A percentile compares a stretch with the other conserved stretches of the same genome.
Conservation (phyloP, 495 filamentous ascomycete genomes). For the Penicillium ochrochloron region DNA sequence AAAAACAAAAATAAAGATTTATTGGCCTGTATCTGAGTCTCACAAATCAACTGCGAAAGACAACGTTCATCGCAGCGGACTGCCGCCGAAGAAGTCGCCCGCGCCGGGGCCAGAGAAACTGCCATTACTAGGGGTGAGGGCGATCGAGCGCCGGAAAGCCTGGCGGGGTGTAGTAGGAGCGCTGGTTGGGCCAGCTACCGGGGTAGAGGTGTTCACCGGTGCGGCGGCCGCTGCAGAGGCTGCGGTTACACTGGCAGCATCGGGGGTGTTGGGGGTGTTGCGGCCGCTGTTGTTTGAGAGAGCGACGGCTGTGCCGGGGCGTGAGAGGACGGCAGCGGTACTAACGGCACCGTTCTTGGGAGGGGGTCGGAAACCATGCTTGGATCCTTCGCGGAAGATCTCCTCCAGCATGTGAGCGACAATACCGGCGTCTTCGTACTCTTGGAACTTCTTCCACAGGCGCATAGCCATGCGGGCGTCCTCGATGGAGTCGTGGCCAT, state of each 20-base stretch:
- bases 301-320: constrained; percentile 51
- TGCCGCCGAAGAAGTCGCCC: constrained; percentile 49
- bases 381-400: constrained; percentile 75
- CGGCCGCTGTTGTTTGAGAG: constrained; percentile 50
- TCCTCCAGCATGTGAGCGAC: constrained; percentile 74
- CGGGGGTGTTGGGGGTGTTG: constrained; percentile 49
- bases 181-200: constrained; percentile 31
- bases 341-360: constrained; percentile 43
- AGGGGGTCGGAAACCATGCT: constrained; percentile 75
- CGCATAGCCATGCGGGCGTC: constrained; percentile 88
- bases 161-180: constrained; percentile 51
- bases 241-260: constrained; percentile 25
- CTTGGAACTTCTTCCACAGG: constrained; percentile 87
- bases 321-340: constrained; percentile 41
- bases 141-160: constrained; percentile 51
- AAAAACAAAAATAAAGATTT: not conserved
- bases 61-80: constrained; percentile 44
- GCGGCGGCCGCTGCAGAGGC: constrained; percentile 13
- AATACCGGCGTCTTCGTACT: constrained; percentile 84
- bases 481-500: constrained; percentile 86
- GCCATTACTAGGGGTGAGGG: constrained; percentile 52
- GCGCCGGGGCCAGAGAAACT: constrained; percentile 48
- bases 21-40: not conserved
- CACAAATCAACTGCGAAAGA: constrained; percentile 5
- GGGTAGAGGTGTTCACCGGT: constrained; percentile 8